Evolutionary conservation across 164 flowering plant species (phyloP), one percentile per base, ranked within the genome.

Genomic region (Nymphaea colorata): DNA sequence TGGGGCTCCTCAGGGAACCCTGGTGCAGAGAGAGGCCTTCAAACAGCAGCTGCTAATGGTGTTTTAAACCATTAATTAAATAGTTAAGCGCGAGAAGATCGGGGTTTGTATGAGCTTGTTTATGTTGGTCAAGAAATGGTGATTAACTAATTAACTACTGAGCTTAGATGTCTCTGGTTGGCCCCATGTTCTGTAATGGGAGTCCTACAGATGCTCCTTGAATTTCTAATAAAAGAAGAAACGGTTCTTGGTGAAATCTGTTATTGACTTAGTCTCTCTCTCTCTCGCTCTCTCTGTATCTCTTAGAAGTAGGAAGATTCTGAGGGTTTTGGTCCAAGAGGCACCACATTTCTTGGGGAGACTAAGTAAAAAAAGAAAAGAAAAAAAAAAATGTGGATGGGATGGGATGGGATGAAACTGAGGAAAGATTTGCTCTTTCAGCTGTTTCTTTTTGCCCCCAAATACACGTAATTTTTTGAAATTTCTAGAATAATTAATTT

Each of bases 1-100:
- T 10, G 25, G 41, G 64, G 64, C 64, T 61, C 64, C 64, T 61
- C 64, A 17, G 64, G 64, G 14, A 61, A 17, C 64, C 64, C 64
- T 41, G 64, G 18, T 41, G 64, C 64, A 61, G 64, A 12, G 57
- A 15, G 57, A 51, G 57, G 14, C 57, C 57, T 51, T 51, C 57
- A 51, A 51, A 51, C 57, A 51, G 14, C 57, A 8, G 15, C 57
- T 51, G 57, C 14, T 51, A 51, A 51, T 51, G 12, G 2, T 15
- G 12, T 8, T 51, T 51, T 51, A 51, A 51, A 51, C 57, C 14
- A 51, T 51, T 5, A 51, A 51, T 15, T 51, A 51, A 51, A 8
- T 51, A 8, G 57, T 8, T 10, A 10, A 51, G 5, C 8, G 57
- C 57, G 12, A 10, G 57, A 10, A 51, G 57, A 51, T 51, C 14